phyloP scores from a whole-genome alignment of 2,329 filamentous ascomycete genomes.

The Coleophoma eucalyptorum region DNA sequence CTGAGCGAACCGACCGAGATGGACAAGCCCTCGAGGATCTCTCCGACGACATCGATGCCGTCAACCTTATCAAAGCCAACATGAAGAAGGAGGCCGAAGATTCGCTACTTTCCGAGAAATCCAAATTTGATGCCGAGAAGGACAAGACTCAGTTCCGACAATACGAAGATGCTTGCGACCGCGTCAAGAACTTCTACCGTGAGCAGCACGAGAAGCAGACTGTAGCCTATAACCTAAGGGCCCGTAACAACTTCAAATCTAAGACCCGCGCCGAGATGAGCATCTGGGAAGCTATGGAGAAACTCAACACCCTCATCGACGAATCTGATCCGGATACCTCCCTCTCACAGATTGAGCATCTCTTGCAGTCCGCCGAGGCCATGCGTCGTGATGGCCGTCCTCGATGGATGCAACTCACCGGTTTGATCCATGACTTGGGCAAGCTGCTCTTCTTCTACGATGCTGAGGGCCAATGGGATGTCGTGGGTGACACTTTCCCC shows the following conservation, averaged over 20 bases:
- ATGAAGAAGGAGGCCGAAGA: slow-evolving; percentile 23
- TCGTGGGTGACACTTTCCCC: slow-evolving; percentile 83
- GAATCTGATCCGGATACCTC: slow-evolving; percentile 87
- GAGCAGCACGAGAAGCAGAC: slow-evolving; percentile 71
- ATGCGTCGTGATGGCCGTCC: slow-evolving; percentile 83
- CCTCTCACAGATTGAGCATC: slow-evolving; percentile 84
- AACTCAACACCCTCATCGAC: slow-evolving; percentile 86
- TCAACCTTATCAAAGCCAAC: slow-evolving; percentile 47
- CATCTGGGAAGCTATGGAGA: slow-evolving; percentile 90
- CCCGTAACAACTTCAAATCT: slow-evolving; percentile 66
- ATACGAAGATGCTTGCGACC: slow-evolving; percentile 78
- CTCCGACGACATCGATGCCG: slow-evolving; percentile 47
- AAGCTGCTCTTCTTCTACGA: slow-evolving; percentile 79
- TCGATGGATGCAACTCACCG: slow-evolving; percentile 76
- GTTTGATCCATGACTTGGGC: slow-evolving; percentile 75
- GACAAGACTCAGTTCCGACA: slow-evolving; percentile 80
- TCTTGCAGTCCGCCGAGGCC: slow-evolving; percentile 84
- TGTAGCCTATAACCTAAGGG: slow-evolving; percentile 79
- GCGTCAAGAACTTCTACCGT: slow-evolving; percentile 82
- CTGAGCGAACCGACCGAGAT: slow-evolving; percentile 9
- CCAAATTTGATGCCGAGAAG: slow-evolving; percentile 69
- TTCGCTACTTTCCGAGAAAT: slow-evolving; percentile 44
- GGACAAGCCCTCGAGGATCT: slow-evolving; percentile 35
- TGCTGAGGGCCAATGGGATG: slow-evolving; percentile 88
- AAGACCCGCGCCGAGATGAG: slow-evolving; percentile 68